Evolutionary conservation across 164 flowering plant species (phyloP).

Genomic region (Kingdonia uniflora): DNA sequence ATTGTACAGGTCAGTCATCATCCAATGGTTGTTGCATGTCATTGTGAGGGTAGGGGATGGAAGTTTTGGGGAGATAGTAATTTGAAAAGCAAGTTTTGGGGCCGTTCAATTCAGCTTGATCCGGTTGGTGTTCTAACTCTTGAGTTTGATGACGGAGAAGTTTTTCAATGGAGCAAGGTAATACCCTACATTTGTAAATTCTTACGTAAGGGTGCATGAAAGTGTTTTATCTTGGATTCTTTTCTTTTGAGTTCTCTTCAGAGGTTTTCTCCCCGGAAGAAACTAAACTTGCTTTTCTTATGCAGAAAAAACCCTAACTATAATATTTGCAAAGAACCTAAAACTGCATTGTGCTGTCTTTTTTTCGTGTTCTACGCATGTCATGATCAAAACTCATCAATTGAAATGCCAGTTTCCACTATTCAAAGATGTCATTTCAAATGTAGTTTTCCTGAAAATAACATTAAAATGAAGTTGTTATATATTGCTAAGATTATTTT

Average conservation of each 20-base stretch:
- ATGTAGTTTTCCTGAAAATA: neutral
- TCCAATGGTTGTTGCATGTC: constrained; percentile 30
- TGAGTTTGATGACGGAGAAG: constrained; percentile 26
- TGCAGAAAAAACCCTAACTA: too few species aligned
- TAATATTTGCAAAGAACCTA: too few species aligned
- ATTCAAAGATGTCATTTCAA: too few species aligned
- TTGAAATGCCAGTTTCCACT: too few species aligned
- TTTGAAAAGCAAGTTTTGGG: constrained; percentile 39
- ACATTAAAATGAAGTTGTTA: neutral
- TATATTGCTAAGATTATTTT: neutral
- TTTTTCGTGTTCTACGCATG: too few species aligned
- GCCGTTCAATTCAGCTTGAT: constrained; percentile 40
- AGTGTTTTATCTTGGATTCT: too few species aligned
- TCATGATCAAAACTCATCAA: too few species aligned
- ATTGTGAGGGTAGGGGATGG: constrained; percentile 34
- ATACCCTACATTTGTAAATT: too few species aligned
- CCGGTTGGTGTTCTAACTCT: constrained; percentile 37
- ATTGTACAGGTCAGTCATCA: constrained; percentile 30
- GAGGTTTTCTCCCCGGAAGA: too few species aligned
- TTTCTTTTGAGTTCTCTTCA: too few species aligned
- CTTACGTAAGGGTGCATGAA: neutral
- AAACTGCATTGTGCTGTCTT: too few species aligned
- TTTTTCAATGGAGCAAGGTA: constrained; percentile 10
- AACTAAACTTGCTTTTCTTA: too few species aligned
- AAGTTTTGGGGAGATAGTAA: constrained; percentile 41